Base-by-base conservation (phyloP, 805 yeast genomes). In the Candida palmyrensis region DNA sequence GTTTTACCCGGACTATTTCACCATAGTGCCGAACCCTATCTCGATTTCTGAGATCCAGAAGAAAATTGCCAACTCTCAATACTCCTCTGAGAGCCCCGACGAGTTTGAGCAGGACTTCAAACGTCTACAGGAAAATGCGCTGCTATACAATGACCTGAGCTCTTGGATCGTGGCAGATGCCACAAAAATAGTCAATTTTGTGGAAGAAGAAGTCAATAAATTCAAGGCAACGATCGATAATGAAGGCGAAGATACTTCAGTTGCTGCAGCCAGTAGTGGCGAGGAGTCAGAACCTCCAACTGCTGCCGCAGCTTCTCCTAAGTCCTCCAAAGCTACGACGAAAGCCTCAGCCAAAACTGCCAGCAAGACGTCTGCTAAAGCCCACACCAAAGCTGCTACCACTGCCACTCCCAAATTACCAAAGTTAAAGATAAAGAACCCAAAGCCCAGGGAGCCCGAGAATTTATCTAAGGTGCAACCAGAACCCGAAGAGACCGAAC, bases 131-230 rank as follows among this genome's bases (percentile, higher is more conserved):
- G 64, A 58, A 37, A 66, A 66, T 39, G 71, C 72, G 7, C 49
- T 50, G 25, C 49, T 49, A 24, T 66, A 62, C 47, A 66, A 66
- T 43, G 68, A 61, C 40, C 64, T 68, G 2, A 60, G 53, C 13
- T 62, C 68, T 6, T 62, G 76, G 49, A 80, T 87, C 33, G 90
- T 83, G 1, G 64, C 63, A 27, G 84, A 82, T 51, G 80, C 94
- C 2, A 52, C 57, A 11, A 66, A 62, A 36, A 71, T 86, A 30
- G 65, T 64, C 30, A 70, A 75, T 16, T 75, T 71, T 46, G 85
- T 82, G 10, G 59, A 68, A 30, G 70, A 71, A 18, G 76, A 71
- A 44, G 63, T 68, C 2, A 47, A 59, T 15, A 65, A 67, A 33
- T 59, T 52, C 20, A 9, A 39, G 49, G 16, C 44, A 35, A 28